A percentile compares a stretch with the other conserved stretches of the same genome.
These are phyloP conservation scores for Chaetomium globosum DNA, from an alignment of 2,329 filamentous ascomycete genomes.

Conservation along the genomic window DNA sequence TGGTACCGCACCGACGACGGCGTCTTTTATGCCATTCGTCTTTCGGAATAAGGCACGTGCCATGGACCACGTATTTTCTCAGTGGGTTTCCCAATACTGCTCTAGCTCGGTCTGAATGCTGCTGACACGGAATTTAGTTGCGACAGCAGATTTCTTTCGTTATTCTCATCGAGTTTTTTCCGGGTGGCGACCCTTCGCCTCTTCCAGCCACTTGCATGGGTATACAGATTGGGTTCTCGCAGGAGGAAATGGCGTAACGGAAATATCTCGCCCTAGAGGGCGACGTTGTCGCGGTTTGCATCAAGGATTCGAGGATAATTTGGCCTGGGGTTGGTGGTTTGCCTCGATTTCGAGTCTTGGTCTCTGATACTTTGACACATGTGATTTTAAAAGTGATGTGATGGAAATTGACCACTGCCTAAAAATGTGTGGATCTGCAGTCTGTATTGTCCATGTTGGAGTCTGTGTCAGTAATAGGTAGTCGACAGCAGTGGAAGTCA, in stretches of 20 bases:
- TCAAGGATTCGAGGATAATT: not conserved
- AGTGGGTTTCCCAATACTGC: not conserved
- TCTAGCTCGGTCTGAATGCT: not conserved
- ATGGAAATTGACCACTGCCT: not conserved
- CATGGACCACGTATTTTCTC: not conserved
- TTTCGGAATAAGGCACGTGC: constrained; percentile 8
- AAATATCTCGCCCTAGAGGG: not conserved
- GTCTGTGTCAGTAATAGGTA: no score
- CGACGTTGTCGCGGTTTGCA: not conserved
- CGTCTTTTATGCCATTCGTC: constrained; percentile 63
- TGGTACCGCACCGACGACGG: constrained; percentile 63
- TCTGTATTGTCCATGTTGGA: not conserved
- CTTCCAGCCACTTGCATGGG: not conserved
- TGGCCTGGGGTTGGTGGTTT: constrained; percentile 1
- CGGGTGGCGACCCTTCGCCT: not conserved
- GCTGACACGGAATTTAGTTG: not conserved
- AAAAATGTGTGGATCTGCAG: not conserved
- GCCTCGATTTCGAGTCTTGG: constrained; percentile 12
- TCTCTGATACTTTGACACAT: not conserved
- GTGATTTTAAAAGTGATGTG: not conserved
- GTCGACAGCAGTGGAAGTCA: not conserved
- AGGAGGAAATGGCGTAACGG: not conserved
- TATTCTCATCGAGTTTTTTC: not conserved
- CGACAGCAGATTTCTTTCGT: not conserved
- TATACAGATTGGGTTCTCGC: not conserved